phyloP scores from a whole-genome alignment of 73 alveolate genomes.

The Diophrys appendiculata region DNA sequence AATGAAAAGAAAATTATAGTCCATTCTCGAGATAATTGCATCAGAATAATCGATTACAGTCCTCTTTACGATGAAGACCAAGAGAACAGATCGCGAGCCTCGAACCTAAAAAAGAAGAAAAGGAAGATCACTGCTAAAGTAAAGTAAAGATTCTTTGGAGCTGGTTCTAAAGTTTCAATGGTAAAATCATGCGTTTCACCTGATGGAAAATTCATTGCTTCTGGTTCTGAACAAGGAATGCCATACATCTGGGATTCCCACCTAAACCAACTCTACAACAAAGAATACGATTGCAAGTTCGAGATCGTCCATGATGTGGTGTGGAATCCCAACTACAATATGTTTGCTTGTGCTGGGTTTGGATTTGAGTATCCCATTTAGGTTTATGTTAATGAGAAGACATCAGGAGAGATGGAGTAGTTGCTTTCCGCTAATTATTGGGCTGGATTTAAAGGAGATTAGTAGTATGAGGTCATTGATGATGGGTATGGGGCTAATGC shows the following conservation, averaged over 20 bases:
- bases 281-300: constrained; percentile 37
- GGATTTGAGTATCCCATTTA: constrained; percentile 94
- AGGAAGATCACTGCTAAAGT: constrained; percentile 38
- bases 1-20: constrained; percentile 81
- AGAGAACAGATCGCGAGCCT: neutral
- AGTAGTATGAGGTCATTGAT: too few relatives aligned
- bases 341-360: constrained; percentile 95
- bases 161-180: constrained; percentile 74
- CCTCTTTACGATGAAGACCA: constrained; percentile 16
- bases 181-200: constrained; percentile 86
- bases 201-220: constrained; percentile 89
- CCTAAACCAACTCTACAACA: constrained; percentile 71
- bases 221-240: constrained; percentile 96
- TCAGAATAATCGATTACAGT: constrained; percentile 83
- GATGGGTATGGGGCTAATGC: too few relatives aligned
- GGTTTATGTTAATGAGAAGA: constrained; percentile 86
- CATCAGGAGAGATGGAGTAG: constrained; percentile 24
- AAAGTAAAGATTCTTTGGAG: constrained; percentile 89
- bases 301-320: constrained; percentile 92
- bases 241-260: constrained; percentile 89
- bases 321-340: constrained; percentile 91
- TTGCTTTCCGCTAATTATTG: too few relatives aligned
- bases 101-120: neutral
- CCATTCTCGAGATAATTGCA: constrained; percentile 92
- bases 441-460: too few relatives aligned